Evolutionary conservation across 768 basidiomycete species (phyloP), one percentile per base, ranked within the genome.

Genomic region (Termitomyces sp.): DNA sequence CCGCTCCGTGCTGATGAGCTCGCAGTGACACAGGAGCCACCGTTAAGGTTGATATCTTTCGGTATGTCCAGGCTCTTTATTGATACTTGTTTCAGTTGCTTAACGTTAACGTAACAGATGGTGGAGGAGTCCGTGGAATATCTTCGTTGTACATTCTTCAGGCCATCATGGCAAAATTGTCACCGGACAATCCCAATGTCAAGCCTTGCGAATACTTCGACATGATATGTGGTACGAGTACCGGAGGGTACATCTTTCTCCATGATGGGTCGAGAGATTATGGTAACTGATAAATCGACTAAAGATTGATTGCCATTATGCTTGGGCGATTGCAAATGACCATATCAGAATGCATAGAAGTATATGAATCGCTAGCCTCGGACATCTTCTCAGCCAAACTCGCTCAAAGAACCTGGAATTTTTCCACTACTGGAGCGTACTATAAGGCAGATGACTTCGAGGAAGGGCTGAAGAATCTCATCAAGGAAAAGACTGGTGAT

Each of bases 241-340:
- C 70, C 0, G 71, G 72, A 59, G 72, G 72, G 71, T 72, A 36
- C 8, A 65, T 59, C 24, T 51, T 44, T 26, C 14, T n/a, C 14
- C 38, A 24, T 43, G 32, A 44, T 8, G 1, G 14, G 7, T 32
- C 9, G 20, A 38, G 35, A 20, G 38, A 20, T 51, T 41, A 16
- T n/a, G 10, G 4, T n/a, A 9, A n/a, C 38, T 40, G 36, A 52
- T 5, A 28, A 30, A 35, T 18, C 33, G 9, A 32, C 22, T 46
- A 18, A 16, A 56, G 54, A 24, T 56, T 75, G 13, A 74, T 74
- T 20, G 72, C 72, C 2, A 65, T 75, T 16, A 74, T 75, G 72
- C 67, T 75, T 8, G 73, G 74, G 10, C 66, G 74, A 6, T 67
- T 76, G 10, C 68, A 66, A 16, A 72, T 74, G 70, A 44, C 71